Base-by-base conservation (phyloP, 345 rosid genomes). In the Citrus sinensis region DNA sequence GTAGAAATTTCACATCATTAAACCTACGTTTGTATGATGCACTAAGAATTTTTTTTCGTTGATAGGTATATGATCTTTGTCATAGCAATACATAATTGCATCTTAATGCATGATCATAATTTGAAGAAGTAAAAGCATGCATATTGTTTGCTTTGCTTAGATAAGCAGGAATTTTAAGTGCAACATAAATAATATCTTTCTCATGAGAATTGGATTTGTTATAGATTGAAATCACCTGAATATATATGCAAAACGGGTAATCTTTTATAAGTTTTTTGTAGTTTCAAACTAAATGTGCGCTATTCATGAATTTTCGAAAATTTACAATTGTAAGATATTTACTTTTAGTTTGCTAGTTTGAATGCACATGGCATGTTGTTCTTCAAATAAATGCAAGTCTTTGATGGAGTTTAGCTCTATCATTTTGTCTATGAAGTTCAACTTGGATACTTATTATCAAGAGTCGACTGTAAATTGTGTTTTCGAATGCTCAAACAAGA, bases 81-180 rank as follows among this genome's bases (percentile, higher is more conserved):
- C 79, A 79, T 25, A 73, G 58, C 71, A 67, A 75, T 83, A 58
- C 84, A 82, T 86, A 60, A 86, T 79, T 81, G 84, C 78, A 82
- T 67, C 40, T 73, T 76, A 67, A 75, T 83, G 72, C 73, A 77
- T 75, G 46, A 27, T 78, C 74, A 80, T 85, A 80, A 79, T 85
- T 79, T 83, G 83, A 78, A 77, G 83, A 82, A 73, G 74, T 78
- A 85, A 80, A 80, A 46, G 49, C 49, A 46, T 46, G 77, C 71
- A 77, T 30, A 40, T 73, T 67, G 77, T 75, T 86, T 87, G 88
- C 88, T 75, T 88, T 87, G 88, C 88, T 84, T 84, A 72, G 80
- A 67, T 81, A 82, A 56, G 83, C 83, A 81, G 83, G 81, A 82
- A 85, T 64, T 74, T 67, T 74, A 64, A 63, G 78, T 81, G 74